Evolutionary conservation across 2,329 filamentous ascomycete genomes (phyloP).

Genomic region (Arthrobotrys iridis): DNA sequence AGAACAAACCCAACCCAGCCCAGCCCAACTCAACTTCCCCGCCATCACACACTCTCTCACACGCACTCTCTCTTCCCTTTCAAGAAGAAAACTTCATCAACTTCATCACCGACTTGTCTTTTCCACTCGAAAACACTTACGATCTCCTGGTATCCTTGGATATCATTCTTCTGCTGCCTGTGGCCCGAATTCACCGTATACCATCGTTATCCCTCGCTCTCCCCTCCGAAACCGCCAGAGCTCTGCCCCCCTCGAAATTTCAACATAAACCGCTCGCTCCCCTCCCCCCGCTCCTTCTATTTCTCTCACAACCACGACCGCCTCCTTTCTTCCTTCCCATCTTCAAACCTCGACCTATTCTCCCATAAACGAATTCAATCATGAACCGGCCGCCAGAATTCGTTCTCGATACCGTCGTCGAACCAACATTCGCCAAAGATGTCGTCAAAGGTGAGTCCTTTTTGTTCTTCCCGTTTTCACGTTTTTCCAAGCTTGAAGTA

Average conservation of each 20-base stretch:
- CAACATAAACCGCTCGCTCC: constrained; percentile 14
- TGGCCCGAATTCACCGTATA: constrained; percentile 50
- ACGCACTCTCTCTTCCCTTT: background rate
- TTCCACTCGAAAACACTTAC: background rate
- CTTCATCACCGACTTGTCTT: background rate
- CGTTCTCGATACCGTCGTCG: constrained; percentile 91
- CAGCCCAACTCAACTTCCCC: constrained; percentile 1
- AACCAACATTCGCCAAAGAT: constrained; percentile 87
- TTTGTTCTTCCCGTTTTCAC: constrained; percentile 4
- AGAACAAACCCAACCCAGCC: background rate
- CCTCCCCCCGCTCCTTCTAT: background rate
- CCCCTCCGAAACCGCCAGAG: constrained; percentile 11
- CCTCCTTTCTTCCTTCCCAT: constrained; percentile 22
- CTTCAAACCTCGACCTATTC: constrained; percentile 48
- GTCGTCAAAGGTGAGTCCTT: constrained; percentile 81
- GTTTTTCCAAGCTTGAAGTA: background rate
- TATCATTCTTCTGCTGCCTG: constrained; percentile 29
- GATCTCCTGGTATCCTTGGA: background rate
- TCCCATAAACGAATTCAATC: constrained; percentile 52
- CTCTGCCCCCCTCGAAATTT: constrained; percentile 13
- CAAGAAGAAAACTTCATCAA: background rate
- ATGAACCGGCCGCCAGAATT: constrained; percentile 85
- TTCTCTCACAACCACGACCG: no score
- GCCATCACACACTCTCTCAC: background rate
- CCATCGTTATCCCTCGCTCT: background rate